Percentiles rank a stretch among this genome's conserved stretches.
Conservation (phyloP, 208 protist genomes). For the Leptomonas seymouri region DNA sequence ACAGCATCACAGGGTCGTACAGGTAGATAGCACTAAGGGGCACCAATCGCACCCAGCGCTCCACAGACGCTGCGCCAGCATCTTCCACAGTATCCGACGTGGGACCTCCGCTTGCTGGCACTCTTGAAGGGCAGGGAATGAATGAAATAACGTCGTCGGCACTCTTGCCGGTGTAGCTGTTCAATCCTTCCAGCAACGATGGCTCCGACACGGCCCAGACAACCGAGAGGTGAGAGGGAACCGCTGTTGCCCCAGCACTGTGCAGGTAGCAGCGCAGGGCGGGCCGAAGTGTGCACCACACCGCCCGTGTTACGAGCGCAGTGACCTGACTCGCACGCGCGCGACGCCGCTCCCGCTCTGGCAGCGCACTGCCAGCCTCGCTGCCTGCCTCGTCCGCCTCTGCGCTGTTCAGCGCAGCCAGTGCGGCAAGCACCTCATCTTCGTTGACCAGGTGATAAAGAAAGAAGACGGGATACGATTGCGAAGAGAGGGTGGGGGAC, state of each 20-base stretch:
- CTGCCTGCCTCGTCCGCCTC: conserved; percentile 4
- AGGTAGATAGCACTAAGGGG: conserved; percentile 24
- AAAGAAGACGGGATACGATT: conserved; percentile 32
- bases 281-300: conserved; percentile 31
- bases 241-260: neutral
- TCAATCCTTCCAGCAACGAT: conserved; percentile 35
- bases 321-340: conserved; percentile 9
- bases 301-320: conserved; percentile 23
- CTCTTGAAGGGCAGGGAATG: neutral
- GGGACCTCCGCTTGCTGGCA: neutral
- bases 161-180: conserved; percentile 1
- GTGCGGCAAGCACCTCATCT: conserved; percentile 34
- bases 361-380: neutral
- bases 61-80: conserved; percentile 1
- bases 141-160: neutral
- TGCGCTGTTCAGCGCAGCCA: conserved; percentile 7
- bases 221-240: conserved; percentile 39
- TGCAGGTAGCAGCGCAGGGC: conserved; percentile 19
- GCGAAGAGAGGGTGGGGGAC: neutral
- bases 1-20: conserved; percentile 13
- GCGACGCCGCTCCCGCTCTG: conserved; percentile 5
- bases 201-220: conserved; percentile 50
- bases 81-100: neutral
- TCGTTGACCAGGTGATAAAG: conserved; percentile 47
- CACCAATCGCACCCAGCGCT: conserved; percentile 28